Percentiles rank a stretch among this genome's conserved stretches.
These are phyloP conservation scores for Leccinum subgranulosum DNA, from an alignment of 768 basidiomycete species.

Conservation along the genomic window DNA sequence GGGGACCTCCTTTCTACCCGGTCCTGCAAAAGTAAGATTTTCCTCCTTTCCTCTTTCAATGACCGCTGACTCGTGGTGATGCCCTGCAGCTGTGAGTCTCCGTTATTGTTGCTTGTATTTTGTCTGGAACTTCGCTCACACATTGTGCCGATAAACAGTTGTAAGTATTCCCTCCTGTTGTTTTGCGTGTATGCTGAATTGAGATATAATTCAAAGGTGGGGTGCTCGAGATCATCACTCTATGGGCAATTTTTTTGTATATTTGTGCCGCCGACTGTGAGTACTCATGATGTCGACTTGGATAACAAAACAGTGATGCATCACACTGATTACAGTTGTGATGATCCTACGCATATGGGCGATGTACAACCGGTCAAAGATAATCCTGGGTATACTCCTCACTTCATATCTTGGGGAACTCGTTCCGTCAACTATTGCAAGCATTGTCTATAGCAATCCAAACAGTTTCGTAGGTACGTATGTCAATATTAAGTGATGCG, in stretches of 20 bases:
- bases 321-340: background rate
- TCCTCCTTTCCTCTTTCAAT: background rate
- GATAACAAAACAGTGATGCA: background rate
- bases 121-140: background rate
- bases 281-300: background rate
- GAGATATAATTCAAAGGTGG: background rate
- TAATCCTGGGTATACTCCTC: background rate
- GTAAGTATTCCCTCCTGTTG: background rate
- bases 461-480: background rate
- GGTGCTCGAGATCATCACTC: background rate
- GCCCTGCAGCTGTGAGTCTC: background rate
- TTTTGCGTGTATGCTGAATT: no score
- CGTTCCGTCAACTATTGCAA: background rate
- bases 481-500: no score
- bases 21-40: background rate
- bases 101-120: background rate
- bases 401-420: background rate
- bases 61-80: background rate
- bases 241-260: background rate
- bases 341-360: background rate
- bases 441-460: background rate
- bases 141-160: background rate
- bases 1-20: background rate
- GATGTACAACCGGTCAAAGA: background rate
- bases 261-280: background rate